Evolutionary conservation across 2,329 filamentous ascomycete species (phyloP), one percentile per base, ranked within the genome.

Genomic region (Fusarium torulosum): DNA sequence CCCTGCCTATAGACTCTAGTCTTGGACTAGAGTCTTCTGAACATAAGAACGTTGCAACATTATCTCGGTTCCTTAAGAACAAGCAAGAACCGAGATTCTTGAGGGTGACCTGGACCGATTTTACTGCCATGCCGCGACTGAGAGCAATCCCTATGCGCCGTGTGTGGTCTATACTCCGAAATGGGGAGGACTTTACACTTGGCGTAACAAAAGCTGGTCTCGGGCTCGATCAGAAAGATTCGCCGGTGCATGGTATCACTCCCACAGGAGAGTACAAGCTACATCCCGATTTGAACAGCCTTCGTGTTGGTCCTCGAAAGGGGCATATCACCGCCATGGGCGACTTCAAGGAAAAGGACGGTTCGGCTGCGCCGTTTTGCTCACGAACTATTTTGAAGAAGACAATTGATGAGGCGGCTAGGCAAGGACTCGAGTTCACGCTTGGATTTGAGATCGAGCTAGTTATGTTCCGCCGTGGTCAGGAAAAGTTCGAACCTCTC

Each of bases 391-490:
- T 90, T 56, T 80, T 96, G 53, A 80, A 86, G 53, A 81, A 78
- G 4, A 81, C 88, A 0, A 74, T 90, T 2, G 79, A 84, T 0
- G 78, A 79, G 7, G 85, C 91, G 0, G 79, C 83, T 13, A 70
- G 78, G 3, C 80, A 86, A 37, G 81, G 83, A 2, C 80, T 93
- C 4, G 77, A 82, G 4, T 87, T 94, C 46, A 81, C 90, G 0
- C 78, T 93, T 17, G 93, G 93, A 0, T 96, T 96, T 68, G 93
- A 97, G 76, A 88, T 96, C 40, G 93, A 96, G 77, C 86, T 96
- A 11, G 84, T 92, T 2, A 89, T 96, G 66, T 81, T 95, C 67
- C 83, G 84, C 40, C 83, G 83, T 2, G 57, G 53, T 7, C 62
- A 67, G 1, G 66, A 74, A 6, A 72, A 75, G n/a, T 81, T 79